Percentiles rank a stretch among this genome's conserved stretches.
These are phyloP conservation scores for Stevia rebaudiana DNA, from an alignment of 140 eudicot species.

Conservation along the genomic window DNA sequence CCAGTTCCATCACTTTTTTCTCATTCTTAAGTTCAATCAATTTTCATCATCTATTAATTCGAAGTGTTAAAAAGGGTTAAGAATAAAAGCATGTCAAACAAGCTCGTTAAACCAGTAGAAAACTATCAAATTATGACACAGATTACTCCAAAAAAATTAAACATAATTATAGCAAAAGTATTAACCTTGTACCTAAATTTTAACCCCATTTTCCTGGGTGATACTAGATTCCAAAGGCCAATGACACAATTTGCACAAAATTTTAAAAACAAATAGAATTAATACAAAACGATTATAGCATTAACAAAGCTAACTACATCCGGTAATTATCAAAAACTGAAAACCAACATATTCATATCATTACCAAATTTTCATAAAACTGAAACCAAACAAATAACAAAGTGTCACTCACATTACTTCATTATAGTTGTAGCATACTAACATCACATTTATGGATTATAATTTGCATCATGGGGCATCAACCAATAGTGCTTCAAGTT, in stretches of 20 bases:
- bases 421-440: not conserved
- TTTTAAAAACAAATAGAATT: not conserved
- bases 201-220: not conserved
- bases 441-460: not conserved
- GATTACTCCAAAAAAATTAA: too few species aligned
- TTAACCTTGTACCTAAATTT: not conserved
- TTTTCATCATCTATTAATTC: too few species aligned
- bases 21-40: too few species aligned
- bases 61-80: too few species aligned
- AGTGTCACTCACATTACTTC: conserved; percentile 13
- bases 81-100: too few species aligned
- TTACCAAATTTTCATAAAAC: conserved; percentile 2
- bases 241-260: not conserved
- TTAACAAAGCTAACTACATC: conserved; percentile 20
- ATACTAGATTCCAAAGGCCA: not conserved
- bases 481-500: conserved; percentile 59
- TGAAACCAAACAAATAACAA: conserved; percentile 22
- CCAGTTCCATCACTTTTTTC: too few species aligned
- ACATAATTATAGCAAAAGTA: too few species aligned
- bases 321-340: not conserved
- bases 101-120: too few species aligned
- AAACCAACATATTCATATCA: conserved; percentile 4
- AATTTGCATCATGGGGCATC: conserved; percentile 32
- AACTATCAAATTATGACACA: too few species aligned
- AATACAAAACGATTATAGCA: conserved; percentile 9